A percentile compares a stretch with the other conserved stretches of the same genome.
Conservation (phyloP, 192 early-diverging fungal species). For the Umbelopsis sp. region DNA sequence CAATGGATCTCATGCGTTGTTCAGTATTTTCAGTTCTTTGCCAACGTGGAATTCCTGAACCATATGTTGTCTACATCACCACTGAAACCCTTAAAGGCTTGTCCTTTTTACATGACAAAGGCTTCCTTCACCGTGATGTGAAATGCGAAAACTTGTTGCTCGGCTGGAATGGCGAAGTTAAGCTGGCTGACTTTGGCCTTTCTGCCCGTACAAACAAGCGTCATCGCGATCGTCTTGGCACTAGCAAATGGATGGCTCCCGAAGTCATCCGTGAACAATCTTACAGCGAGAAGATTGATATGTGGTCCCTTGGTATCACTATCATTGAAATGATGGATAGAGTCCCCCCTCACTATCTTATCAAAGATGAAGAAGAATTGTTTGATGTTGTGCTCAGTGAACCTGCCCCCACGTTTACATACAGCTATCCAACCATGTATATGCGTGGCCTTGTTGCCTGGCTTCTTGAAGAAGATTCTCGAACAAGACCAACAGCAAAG, state of each 20-base stretch:
- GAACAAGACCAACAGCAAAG: constrained; percentile 35
- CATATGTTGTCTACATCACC: constrained; percentile 41
- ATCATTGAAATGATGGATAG: constrained; percentile 54
- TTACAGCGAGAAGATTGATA: constrained; percentile 52
- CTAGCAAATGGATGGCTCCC: constrained; percentile 55
- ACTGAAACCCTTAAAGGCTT: constrained; percentile 45
- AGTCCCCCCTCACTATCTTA: constrained; percentile 48
- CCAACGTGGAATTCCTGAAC: constrained; percentile 46
- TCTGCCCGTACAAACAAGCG: constrained; percentile 29
- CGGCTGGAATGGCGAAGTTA: constrained; percentile 44
- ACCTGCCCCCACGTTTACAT: constrained; percentile 42
- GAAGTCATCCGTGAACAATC: constrained; percentile 49
- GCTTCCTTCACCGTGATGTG: constrained; percentile 51
- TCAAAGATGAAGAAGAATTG: constrained; percentile 43
- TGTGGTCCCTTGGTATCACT: constrained; percentile 56
- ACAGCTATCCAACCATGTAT: constrained; percentile 46
- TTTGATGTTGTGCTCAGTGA: constrained; percentile 39
- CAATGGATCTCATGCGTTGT: constrained; percentile 45
- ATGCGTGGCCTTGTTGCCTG: constrained; percentile 47
- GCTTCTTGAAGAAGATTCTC: constrained; percentile 39
- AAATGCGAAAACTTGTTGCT: constrained; percentile 51
- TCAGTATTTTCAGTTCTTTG: constrained; percentile 45
- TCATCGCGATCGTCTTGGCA: constrained; percentile 42
- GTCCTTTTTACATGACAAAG: constrained; percentile 42
- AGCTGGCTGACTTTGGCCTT: constrained; percentile 50